phyloP scores from a whole-genome alignment of 2,329 filamentous ascomycete genomes.

The Curvularia sp. region DNA sequence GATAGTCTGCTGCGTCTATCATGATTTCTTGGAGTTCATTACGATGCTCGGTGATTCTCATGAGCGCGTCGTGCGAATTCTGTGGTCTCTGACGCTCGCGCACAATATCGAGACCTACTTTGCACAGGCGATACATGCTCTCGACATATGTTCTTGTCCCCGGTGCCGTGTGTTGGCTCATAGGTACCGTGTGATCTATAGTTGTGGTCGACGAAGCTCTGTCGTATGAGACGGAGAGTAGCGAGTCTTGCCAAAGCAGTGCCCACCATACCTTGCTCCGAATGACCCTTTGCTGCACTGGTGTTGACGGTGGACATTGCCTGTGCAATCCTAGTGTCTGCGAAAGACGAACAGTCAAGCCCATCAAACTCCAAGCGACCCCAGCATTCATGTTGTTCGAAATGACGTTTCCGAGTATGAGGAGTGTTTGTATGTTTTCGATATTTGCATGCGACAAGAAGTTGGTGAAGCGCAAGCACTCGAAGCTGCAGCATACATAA shows the following conservation, averaged over 20 bases:
- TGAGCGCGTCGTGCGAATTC: constrained; percentile 61
- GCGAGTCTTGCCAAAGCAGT: constrained; percentile 69
- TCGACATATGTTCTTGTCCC: constrained; percentile 65
- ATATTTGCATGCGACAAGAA: constrained; percentile 68
- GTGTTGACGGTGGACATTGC: constrained; percentile 62
- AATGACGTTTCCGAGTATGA: constrained; percentile 68
- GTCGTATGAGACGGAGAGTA: constrained; percentile 70
- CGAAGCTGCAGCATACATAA: constrained; percentile 70
- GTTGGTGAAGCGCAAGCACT: constrained; percentile 69
- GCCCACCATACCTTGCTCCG: constrained; percentile 62
- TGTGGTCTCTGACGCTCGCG: constrained; percentile 63
- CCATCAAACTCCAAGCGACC: constrained; percentile 66
- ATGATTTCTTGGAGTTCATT: constrained; percentile 65
- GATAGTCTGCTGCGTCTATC: constrained; percentile 64
- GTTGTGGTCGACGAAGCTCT: constrained; percentile 65
- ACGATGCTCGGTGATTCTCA: constrained; percentile 63
- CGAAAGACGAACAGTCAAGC: constrained; percentile 67
- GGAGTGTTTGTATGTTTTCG: constrained; percentile 67
- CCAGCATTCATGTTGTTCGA: constrained; percentile 71
- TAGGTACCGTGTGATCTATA: constrained; percentile 54
- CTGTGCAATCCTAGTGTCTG: constrained; percentile 67
- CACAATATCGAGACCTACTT: constrained; percentile 67
- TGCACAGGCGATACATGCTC: constrained; percentile 63
- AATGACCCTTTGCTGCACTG: constrained; percentile 53
- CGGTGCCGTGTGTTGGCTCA: constrained; percentile 53